Percentiles rank a stretch among this genome's conserved stretches.
These are phyloP conservation scores for Zelonia costaricensis DNA, from an alignment of 208 protist species.

Conservation along the genomic window DNA sequence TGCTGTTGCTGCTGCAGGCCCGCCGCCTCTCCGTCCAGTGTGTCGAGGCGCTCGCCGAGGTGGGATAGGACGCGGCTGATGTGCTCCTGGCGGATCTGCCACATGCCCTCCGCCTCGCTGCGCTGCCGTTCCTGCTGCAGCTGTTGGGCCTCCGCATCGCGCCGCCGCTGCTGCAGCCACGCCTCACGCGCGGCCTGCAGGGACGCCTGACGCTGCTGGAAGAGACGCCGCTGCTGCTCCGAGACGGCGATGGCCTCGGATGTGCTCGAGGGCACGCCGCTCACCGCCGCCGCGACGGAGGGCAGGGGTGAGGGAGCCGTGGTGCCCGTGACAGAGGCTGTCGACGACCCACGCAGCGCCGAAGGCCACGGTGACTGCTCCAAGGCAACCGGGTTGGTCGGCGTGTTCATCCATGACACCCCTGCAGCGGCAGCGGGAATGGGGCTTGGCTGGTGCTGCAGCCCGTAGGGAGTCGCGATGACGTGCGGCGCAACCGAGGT, in stretches of 20 bases:
- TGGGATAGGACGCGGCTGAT: constrained; percentile 3
- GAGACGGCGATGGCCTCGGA: constrained; percentile 42
- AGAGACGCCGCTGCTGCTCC: constrained; percentile 16
- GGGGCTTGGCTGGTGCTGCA: constrained; percentile 22
- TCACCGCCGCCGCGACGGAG: neutral
- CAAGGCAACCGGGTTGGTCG: constrained; percentile 6
- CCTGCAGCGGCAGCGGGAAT: constrained; percentile 12
- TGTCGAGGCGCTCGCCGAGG: constrained; percentile 37
- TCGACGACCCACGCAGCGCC: neutral
- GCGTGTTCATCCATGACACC: constrained; percentile 17
- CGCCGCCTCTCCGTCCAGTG: constrained; percentile 15
- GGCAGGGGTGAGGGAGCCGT: too few species aligned
- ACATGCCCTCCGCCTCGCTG: neutral
- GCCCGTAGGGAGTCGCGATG: constrained; percentile 1
- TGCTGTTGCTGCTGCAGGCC: neutral
- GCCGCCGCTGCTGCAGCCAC: constrained; percentile 20
- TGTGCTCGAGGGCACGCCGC: neutral
- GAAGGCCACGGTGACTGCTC: constrained; percentile 14
- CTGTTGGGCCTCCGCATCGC: constrained; percentile 16
- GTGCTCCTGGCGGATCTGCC: neutral
- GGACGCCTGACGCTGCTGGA: constrained; percentile 35
- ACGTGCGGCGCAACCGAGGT: neutral
- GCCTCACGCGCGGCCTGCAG: constrained; percentile 33
- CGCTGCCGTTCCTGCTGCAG: neutral
- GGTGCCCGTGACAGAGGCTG: too few species aligned